Evolutionary conservation across 225 moss, liverwort and hornwort genomes (phyloP).

Genomic region (Pleurozium schreberi): DNA sequence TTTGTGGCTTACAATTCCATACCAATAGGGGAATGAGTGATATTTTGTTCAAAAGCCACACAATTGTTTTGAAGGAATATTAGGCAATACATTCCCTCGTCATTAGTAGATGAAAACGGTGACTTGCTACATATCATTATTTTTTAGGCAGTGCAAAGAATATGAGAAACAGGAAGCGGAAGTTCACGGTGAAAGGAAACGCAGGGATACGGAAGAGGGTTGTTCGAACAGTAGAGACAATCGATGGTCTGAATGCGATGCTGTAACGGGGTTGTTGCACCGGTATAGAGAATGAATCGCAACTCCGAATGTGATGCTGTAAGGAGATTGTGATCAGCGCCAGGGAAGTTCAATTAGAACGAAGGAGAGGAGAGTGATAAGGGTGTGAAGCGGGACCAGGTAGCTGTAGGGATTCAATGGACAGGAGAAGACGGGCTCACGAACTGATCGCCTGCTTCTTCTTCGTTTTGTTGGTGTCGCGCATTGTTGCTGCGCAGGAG

Average conservation of each 20-base stretch:
- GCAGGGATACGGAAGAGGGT: not conserved
- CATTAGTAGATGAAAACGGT: too few species aligned
- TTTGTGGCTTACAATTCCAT: too few species aligned
- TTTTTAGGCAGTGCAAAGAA: not conserved
- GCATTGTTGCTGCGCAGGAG: not conserved
- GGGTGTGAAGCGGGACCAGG: not conserved
- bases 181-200: not conserved
- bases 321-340: not conserved
- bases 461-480: not conserved
- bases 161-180: not conserved
- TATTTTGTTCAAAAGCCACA: too few species aligned
- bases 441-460: not conserved
- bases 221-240: too few species aligned
- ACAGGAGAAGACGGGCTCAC: not conserved
- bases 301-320: not conserved
- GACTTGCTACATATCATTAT: too few species aligned
- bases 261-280: not conserved
- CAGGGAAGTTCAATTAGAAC: not conserved
- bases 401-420: not conserved
- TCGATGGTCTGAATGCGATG: not conserved
- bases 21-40: too few species aligned
- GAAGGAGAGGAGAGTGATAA: not conserved
- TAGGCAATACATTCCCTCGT: too few species aligned
- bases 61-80: too few species aligned
- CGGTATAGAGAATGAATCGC: not conserved